phyloP scores from a whole-genome alignment of 805 yeast genomes.

The Zygotorulaspora danielsina region DNA sequence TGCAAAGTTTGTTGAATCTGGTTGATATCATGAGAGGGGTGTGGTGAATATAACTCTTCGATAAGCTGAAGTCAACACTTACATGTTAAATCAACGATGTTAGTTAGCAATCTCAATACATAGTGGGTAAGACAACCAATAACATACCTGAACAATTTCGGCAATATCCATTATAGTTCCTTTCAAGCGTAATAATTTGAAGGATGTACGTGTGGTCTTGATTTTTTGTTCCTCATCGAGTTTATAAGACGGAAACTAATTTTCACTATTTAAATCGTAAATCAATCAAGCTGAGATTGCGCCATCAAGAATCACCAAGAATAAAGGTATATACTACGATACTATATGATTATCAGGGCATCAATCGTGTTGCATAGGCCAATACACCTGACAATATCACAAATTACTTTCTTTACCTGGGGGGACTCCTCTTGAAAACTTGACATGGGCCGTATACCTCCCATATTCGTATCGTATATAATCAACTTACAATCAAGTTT shows the following conservation, averaged over 20 bases:
- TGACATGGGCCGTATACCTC: constrained; percentile 25
- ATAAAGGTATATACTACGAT: no score
- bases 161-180: constrained; percentile 10
- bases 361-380: constrained; percentile 39
- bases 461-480: constrained; percentile 25
- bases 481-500: constrained; percentile 24
- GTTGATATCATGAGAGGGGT: constrained; percentile 27
- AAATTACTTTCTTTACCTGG: constrained; percentile 28
- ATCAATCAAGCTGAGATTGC: no score
- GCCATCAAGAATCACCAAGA: no score
- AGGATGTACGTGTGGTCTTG: no score
- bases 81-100: neutral
- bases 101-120: no score
- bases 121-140: neutral
- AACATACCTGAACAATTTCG: constrained; percentile 20
- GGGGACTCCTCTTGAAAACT: constrained; percentile 24
- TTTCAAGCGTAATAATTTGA: no score
- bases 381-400: constrained; percentile 43
- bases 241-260: no score
- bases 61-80: constrained; percentile 13
- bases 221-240: no score
- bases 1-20: constrained; percentile 33
- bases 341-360: constrained; percentile 26
- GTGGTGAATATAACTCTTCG: constrained; percentile 30
- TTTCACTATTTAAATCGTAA: no score